Evolutionary conservation across 2,329 filamentous ascomycete genomes (phyloP).

Genomic region (Knufia fluminis): DNA sequence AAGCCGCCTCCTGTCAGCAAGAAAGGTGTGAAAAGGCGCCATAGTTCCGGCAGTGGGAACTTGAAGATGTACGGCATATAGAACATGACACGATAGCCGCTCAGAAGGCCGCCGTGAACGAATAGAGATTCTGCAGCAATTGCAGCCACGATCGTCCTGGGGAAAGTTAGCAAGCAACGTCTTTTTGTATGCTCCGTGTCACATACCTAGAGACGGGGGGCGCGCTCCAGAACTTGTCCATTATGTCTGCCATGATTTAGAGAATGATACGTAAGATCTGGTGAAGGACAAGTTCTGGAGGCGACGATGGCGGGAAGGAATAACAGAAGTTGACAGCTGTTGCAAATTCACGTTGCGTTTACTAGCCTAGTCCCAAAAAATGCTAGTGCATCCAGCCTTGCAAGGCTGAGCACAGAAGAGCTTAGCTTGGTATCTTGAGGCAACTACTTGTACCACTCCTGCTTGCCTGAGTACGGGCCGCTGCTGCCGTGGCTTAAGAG

Average conservation of each 20-base stretch:
- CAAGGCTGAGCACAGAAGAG: no score
- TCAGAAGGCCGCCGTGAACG: slow-evolving; percentile 50
- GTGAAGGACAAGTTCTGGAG: slow-evolving; percentile 7
- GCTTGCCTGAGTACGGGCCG: no score
- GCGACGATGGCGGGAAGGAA: not conserved
- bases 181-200: slow-evolving; percentile 11
- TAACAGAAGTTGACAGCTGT: no score
- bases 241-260: slow-evolving; percentile 23
- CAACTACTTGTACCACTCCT: no score
- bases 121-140: slow-evolving; percentile 55
- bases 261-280: not conserved
- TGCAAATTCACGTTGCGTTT: no score
- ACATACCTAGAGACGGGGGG: slow-evolving; percentile 58
- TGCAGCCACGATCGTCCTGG: slow-evolving; percentile 58
- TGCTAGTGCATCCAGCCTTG: no score
- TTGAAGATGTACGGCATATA: slow-evolving; percentile 45
- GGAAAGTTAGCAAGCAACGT: slow-evolving; percentile 39
- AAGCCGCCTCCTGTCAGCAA: slow-evolving; percentile 48
- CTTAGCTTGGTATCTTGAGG: no score
- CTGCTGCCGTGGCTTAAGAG: no score
- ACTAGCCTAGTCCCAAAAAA: no score
- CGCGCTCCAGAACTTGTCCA: slow-evolving; percentile 56
- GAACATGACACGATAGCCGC: slow-evolving; percentile 37
- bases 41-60: slow-evolving; percentile 48
- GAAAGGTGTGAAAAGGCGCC: slow-evolving; percentile 51